Base-by-base conservation (phyloP, 192 early-diverging fungal genomes). In the Backusella mclennaniae region DNA sequence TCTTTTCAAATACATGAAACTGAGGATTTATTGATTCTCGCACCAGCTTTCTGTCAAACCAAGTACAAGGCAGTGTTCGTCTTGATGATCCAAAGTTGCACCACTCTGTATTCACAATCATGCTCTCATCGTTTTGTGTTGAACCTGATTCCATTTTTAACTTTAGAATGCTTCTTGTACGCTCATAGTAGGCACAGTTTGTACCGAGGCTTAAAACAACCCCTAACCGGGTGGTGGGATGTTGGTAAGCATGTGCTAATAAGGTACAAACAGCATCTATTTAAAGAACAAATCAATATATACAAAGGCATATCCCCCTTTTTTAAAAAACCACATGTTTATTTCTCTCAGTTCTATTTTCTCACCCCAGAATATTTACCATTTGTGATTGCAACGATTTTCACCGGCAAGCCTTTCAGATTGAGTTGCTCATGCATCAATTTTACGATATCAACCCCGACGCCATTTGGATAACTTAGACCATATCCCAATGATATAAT, bases 101-200 rank as follows among this genome's bases (percentile, higher is more conserved):
- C 96, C 96, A 98, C 80, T 98, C 96, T 68, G 90, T 95, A 84
- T 96, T 98, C 85, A 98, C 90, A 75, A 95, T 89, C 93, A 98
- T 96, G 69, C 90, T 89, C 52, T 53, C 52, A 26, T 38, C 36
- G 42, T 79, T 75, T n/a, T 31, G 14, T 33, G 31, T 33, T 33
- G 31, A 33, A 46, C 72, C 69, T 4, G 17, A 9, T 33, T 76
- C 19, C 35, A 78, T 53, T 11, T 76, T 41, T 23, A 83, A 68
- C 31, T 80, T 83, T 44, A 85, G 83, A 78, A 80, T 85, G 80
- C 80, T 87, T 44, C 67, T 74, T 59, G 46, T 75, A 21, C 63
- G 63, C 71, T 90, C 89, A 80, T 89, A 94, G 92, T 90, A 87
- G 66, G 79, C 95, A 66, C 95, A 94, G 75, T 97, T 98, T 74